Base-by-base conservation (phyloP, 495 filamentous ascomycete genomes). In the Apodospora peruviana region DNA sequence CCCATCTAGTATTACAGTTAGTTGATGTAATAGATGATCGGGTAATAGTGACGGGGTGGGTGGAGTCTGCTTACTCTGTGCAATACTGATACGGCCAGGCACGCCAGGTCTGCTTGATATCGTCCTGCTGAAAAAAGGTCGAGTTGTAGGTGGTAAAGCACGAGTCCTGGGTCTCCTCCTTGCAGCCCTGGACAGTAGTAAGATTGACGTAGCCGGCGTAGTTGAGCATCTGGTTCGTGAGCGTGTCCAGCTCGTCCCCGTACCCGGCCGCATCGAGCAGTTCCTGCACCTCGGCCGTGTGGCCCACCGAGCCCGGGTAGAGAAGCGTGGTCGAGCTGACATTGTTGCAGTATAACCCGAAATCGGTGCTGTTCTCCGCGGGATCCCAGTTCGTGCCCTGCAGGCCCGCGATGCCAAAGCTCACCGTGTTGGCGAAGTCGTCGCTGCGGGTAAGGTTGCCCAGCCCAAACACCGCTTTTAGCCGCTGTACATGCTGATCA, bases 331-430 rank as follows among this genome's bases (percentile, higher is more conserved):
- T 40, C 14, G 69, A 59, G 16, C 75, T 80, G 51, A 89, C 67
- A 45, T 79, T 82, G 29, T 58, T 62, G 59, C 84, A 88, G 57
- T 80, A 88, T 14, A 73, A 17, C 43, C 69, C 70, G 58, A 87
- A 86, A 3, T 53, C 45, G 7, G 74, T 67, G 35, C 62, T 62
- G 56, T 79, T 81, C 45, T 78, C 51, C 1, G 65, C 70, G 0
- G 83, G 84, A 57, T 89, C 85, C 86, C 86, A 90, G 59, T 87
- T 87, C 3, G 74, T 69, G 20, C 61, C 63, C 64, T 88, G 85
- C 64, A 84, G 82, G 2, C 60, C 61, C 10, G 63, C 63, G 40
- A 87, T 73, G 1, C 76, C 76, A 2, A 44, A 51, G 20, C 68
- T 71, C 25, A 88, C 60, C 0, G 70, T 57, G 39, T 68, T 70